Evolutionary conservation across 2,329 filamentous ascomycete genomes (phyloP).

Genomic region (Diplodia sapinea): DNA sequence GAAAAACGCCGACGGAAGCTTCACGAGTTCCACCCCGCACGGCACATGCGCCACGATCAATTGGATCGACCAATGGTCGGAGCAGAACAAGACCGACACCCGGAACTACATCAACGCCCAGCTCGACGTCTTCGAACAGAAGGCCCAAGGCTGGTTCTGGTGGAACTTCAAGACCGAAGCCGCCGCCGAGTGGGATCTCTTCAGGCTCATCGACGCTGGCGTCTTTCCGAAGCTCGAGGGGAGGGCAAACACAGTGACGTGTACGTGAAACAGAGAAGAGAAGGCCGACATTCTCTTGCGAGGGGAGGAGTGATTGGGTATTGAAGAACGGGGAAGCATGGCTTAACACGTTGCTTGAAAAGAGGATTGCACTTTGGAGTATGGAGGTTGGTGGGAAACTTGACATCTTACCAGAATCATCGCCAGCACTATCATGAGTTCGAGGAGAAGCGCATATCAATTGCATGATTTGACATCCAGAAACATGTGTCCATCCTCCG

Average conservation of each 20-base stretch:
- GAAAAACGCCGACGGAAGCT: conserved; percentile 50
- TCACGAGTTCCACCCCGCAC: conserved; percentile 53
- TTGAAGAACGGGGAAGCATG: too few species aligned
- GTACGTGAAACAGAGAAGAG: background rate
- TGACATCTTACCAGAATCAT: too few species aligned
- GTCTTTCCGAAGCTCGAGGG: conserved; percentile 53
- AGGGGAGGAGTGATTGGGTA: background rate
- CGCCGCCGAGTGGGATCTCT: conserved; percentile 61
- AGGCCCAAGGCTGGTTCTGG: conserved; percentile 60
- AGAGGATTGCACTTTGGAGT: too few species aligned
- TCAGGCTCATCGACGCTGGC: conserved; percentile 56
- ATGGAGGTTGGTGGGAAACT: too few species aligned
- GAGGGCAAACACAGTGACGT: background rate
- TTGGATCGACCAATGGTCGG: conserved; percentile 56
- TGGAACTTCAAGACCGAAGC: conserved; percentile 66
- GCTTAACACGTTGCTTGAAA: too few species aligned
- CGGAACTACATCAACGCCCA: conserved; percentile 62
- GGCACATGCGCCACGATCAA: conserved; percentile 61
- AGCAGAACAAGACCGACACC: conserved; percentile 52
- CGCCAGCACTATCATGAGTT: too few species aligned
- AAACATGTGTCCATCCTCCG: too few species aligned
- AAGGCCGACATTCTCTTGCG: background rate
- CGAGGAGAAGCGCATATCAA: too few species aligned
- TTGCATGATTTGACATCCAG: too few species aligned
- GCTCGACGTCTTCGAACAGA: conserved; percentile 59